These are phyloP conservation scores for Ustilago cynodontis DNA, from an alignment of 1,284 basidiomycete genomes.

Conservation along the genomic window DNA sequence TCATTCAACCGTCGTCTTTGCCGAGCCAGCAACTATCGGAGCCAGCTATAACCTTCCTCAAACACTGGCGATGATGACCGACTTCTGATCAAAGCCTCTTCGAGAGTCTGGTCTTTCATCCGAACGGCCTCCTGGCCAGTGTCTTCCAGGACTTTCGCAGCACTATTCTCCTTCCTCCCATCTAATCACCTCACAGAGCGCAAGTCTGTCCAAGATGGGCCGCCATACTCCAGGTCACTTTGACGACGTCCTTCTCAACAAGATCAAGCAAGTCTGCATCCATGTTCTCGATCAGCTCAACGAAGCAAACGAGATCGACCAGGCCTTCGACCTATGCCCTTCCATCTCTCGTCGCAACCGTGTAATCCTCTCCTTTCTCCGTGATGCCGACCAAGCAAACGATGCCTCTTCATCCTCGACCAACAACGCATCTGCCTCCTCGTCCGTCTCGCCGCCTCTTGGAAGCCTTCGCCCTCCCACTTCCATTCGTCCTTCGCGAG, in stretches of 20 bases:
- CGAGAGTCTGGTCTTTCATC: no score
- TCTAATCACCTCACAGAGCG: not conserved
- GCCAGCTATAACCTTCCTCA: no score
- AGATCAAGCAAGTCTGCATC: slow-evolving; percentile 45
- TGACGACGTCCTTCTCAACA: slow-evolving; percentile 51
- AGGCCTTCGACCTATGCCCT: slow-evolving; percentile 45
- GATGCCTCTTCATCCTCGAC: not conserved
- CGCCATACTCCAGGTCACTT: slow-evolving; percentile 38
- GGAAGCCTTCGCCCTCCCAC: not conserved
- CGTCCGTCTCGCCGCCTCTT: slow-evolving; percentile 16
- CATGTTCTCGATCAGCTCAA: slow-evolving; percentile 53
- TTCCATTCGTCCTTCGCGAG: slow-evolving; percentile 24
- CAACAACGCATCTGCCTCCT: not conserved
- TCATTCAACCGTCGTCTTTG: no score
- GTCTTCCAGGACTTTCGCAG: not conserved
- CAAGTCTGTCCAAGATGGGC: slow-evolving; percentile 21
- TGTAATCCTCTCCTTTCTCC: slow-evolving; percentile 46
- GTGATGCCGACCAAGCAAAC: slow-evolving; percentile 35
- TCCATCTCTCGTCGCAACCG: slow-evolving; percentile 49
- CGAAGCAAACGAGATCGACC: slow-evolving; percentile 44
- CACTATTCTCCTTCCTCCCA: not conserved
- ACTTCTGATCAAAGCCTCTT: no score
- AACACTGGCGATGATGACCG: no score
- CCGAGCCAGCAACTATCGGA: no score
- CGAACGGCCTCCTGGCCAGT: no score